These are phyloP conservation scores for Fusarium sp. DNA, from an alignment of 2,329 filamentous ascomycete species.

Conservation along the genomic window DNA sequence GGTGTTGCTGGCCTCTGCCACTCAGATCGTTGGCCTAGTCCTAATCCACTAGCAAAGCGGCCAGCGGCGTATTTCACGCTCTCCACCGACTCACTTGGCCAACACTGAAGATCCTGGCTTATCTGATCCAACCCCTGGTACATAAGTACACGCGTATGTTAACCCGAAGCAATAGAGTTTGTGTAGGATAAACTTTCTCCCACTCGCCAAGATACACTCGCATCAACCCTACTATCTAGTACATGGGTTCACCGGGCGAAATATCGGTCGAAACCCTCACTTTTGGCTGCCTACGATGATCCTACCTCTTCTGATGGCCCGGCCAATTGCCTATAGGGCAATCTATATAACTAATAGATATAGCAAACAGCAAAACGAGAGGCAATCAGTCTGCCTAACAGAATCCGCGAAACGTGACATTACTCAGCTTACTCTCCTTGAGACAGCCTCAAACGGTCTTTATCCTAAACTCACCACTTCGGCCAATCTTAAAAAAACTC, in stretches of 20 bases:
- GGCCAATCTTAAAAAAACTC: conserved; percentile 59
- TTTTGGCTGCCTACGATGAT: neutral
- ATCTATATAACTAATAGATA: too few species aligned
- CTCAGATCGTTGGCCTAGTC: neutral
- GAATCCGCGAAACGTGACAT: conserved; percentile 59
- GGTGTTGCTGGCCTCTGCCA: conserved; percentile 11
- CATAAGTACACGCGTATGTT: neutral
- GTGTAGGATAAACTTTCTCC: conserved; percentile 15
- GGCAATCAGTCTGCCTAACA: too few species aligned
- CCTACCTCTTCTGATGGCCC: neutral
- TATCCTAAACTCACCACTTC: conserved; percentile 59
- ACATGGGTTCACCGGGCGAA: neutral
- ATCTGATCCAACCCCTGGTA: neutral
- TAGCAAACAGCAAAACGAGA: too few species aligned
- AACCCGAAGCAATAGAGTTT: neutral
- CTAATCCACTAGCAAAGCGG: neutral
- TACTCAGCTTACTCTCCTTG: conserved; percentile 57
- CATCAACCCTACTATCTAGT: neutral
- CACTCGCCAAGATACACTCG: conserved; percentile 2
- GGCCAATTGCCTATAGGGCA: too few species aligned
- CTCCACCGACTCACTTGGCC: conserved; percentile 2
- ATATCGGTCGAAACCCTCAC: conserved; percentile 1
- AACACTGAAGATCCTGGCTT: neutral
- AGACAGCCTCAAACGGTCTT: conserved; percentile 55
- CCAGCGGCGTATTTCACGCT: conserved; percentile 12